Evolutionary conservation across 1,284 basidiomycete species (phyloP).

Genomic region (Entoloma clypeatum): DNA sequence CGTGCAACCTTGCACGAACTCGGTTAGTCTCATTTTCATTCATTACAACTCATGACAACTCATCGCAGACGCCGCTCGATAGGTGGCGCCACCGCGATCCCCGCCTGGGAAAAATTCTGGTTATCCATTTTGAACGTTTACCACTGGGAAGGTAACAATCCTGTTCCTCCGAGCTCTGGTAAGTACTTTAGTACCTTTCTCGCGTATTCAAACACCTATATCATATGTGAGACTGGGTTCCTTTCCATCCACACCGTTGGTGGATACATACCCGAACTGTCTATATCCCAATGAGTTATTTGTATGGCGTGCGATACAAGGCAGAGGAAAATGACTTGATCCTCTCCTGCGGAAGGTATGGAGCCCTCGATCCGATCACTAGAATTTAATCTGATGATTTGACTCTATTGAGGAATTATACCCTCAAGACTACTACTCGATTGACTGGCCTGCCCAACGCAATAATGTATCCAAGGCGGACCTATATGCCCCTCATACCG

Average conservation of each 20-base stretch:
- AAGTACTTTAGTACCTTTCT: conserved; percentile 17
- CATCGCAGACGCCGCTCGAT: not conserved
- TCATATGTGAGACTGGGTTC: conserved; percentile 80
- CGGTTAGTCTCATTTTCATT: conserved; percentile 39
- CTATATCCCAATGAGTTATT: conserved; percentile 87
- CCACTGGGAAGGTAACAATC: conserved; percentile 94
- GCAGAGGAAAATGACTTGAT: conserved; percentile 82
- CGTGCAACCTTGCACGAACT: conserved; percentile 75
- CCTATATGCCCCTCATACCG: conserved; percentile 83
- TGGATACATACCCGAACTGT: conserved; percentile 97
- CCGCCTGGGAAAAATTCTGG: conserved; percentile 99
- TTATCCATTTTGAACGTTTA: conserved; percentile 89
- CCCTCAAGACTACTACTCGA: conserved; percentile 77
- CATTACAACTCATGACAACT: conserved; percentile 3
- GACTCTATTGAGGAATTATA: conserved; percentile 94
- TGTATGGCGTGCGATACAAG: conserved; percentile 80
- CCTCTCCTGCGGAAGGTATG: conserved; percentile 66
- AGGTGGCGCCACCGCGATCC: conserved; percentile 81
- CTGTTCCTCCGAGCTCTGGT: conserved; percentile 93
- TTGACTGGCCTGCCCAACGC: conserved; percentile 88
- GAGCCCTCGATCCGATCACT: too few species aligned
- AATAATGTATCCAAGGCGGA: conserved; percentile 82
- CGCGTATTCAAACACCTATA: not conserved
- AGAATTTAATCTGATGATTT: conserved; percentile 7
- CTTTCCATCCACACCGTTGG: conserved; percentile 94